Percentiles rank a stretch among this genome's conserved stretches.
phyloP scores from a whole-genome alignment of 1,284 basidiomycete species.

The Pseudozyma tsukubaensis region DNA sequence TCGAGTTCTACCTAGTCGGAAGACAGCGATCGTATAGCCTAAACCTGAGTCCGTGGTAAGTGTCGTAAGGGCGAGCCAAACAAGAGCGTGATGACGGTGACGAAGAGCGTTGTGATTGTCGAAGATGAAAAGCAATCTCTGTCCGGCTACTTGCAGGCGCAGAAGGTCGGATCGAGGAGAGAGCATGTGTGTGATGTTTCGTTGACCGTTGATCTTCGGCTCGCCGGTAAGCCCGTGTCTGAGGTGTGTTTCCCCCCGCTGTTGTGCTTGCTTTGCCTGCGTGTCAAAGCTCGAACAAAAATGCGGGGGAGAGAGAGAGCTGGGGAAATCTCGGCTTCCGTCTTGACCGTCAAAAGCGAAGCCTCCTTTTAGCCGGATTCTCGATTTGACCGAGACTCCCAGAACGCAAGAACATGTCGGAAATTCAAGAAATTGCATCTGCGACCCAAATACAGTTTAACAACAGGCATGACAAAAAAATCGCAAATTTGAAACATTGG shows the following conservation, averaged over 20 bases:
- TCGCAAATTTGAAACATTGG: too few species aligned
- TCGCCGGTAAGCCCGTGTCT: not conserved
- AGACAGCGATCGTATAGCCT: not conserved
- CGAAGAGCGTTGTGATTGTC: too few species aligned
- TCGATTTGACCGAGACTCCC: not conserved
- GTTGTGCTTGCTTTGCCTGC: not conserved
- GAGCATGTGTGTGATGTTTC: too few species aligned
- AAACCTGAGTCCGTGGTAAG: too few species aligned
- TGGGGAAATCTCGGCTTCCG: not conserved
- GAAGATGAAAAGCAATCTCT: too few species aligned
- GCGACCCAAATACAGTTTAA: not conserved
- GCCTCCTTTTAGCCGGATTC: constrained; percentile 14
- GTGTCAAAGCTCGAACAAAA: not conserved
- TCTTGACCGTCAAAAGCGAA: constrained; percentile 33
- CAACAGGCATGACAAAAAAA: not conserved
- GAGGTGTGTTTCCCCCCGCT: not conserved
- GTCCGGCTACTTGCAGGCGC: too few species aligned
- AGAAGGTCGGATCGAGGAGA: too few species aligned
- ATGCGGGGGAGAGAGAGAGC: constrained; percentile 12
- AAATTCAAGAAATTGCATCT: not conserved
- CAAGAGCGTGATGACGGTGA: too few species aligned
- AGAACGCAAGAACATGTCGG: too few species aligned
- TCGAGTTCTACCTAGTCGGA: not conserved
- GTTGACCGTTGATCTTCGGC: too few species aligned
- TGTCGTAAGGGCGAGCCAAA: too few species aligned